Base-by-base conservation (phyloP, 2,329 filamentous ascomycete species). In the Trichoderma sp. region DNA sequence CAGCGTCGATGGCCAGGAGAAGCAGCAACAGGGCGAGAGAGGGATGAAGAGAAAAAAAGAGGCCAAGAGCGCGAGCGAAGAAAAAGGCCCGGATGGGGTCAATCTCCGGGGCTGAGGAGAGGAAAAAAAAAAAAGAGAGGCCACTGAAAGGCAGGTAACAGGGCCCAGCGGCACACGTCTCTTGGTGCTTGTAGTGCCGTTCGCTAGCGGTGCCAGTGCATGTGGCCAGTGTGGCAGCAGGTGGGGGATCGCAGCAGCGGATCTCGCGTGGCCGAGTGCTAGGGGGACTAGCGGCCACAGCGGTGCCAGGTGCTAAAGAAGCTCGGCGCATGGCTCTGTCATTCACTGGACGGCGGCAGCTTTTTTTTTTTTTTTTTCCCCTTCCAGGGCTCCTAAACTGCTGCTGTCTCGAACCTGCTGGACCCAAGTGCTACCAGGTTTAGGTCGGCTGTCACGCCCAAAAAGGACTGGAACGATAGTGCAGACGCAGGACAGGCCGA, bases 181-280 rank as follows among this genome's bases (percentile, higher is more conserved):
- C 11, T 35, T 63, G 31, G 59, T 40, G 27, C 27, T 55, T 47
- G 47, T 58, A 14, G 63, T 66, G 37, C 53, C 49, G 56, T 59
- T 31, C 24, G 24, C 61, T 60, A 68, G 66, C 57, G 57, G 49
- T 47, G 43, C 27, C 40, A 52, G 37, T 49, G 40, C 40, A 43
- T 19, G 40, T 27, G 49, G 47, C 31, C 49, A 19, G 31, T 57
- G 33, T 43, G 52, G 31, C 40, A 57, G 62, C 53, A 33, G 62
- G 68, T 64, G 68, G 68, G 68, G 68, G 60, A 69, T 69, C 68
- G 55, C 47, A 59, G 55, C 61, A n/a, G 68, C 68, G 68, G 68
- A 69, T 69, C 68, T 69, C 43, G 68, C 68, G 62, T 69, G 61
- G 68, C 10, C 55, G 40, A 52, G 55, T 35, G 57, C 57, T 43